phyloP scores from a whole-genome alignment of 768 basidiomycete species.

The Collybiopsis confluens region DNA sequence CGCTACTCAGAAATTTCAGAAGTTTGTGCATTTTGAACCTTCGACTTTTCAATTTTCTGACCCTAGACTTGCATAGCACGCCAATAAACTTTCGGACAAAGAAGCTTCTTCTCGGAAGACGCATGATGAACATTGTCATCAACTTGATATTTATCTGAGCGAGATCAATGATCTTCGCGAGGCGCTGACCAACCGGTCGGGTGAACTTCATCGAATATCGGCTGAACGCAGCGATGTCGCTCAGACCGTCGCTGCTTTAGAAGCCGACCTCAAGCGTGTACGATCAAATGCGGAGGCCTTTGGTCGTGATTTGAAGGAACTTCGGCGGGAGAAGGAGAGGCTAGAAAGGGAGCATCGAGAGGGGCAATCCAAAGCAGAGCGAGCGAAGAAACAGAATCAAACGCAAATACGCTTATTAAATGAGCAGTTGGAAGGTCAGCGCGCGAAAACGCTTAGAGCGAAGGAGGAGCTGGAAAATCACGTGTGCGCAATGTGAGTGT shows the following conservation, averaged over 20 bases:
- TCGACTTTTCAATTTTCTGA: neutral
- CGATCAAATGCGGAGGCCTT: slow-evolving; percentile 73
- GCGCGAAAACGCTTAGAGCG: slow-evolving; percentile 41
- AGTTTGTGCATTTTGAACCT: slow-evolving; percentile 31
- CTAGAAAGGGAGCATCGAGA: slow-evolving; percentile 51
- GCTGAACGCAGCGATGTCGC: slow-evolving; percentile 66
- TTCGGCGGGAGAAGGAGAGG: slow-evolving; percentile 65
- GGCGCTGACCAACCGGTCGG: slow-evolving; percentile 56
- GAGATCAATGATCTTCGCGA: slow-evolving; percentile 78
- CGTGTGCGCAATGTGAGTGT: slow-evolving; percentile 49
- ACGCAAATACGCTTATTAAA: slow-evolving; percentile 61
- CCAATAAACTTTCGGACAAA: slow-evolving; percentile 59
- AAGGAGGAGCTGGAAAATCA: slow-evolving; percentile 49
- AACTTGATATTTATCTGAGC: slow-evolving; percentile 64
- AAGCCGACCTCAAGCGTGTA: slow-evolving; percentile 73
- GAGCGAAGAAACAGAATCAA: slow-evolving; percentile 63
- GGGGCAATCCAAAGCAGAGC: slow-evolving; percentile 52
- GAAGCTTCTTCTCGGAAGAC: slow-evolving; percentile 57
- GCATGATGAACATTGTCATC: slow-evolving; percentile 68
- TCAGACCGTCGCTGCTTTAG: slow-evolving; percentile 60
- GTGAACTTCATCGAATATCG: slow-evolving; percentile 59
- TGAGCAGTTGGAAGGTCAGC: slow-evolving; percentile 59
- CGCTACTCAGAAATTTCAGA: slow-evolving; percentile 64
- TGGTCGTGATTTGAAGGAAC: slow-evolving; percentile 68
- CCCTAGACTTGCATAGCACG: slow-evolving; percentile 35